Conservation (phyloP, 441 rosid genomes). For the Gossypium schwendimanii region DNA sequence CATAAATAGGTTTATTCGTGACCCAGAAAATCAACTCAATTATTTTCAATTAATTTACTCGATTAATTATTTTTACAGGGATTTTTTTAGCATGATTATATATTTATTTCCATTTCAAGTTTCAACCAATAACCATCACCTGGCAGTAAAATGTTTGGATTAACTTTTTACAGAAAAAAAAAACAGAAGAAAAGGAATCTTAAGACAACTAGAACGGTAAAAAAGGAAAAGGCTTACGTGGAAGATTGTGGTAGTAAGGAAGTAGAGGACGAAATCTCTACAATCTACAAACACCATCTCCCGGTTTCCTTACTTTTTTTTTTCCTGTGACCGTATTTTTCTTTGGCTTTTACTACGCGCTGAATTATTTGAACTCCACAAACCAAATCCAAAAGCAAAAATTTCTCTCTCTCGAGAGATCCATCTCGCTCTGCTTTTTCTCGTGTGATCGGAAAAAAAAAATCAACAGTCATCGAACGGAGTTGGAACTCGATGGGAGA, state of each 20-base stretch:
- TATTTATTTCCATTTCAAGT: no score
- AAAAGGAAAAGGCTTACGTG: conserved; percentile 13
- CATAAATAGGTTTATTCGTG: no score
- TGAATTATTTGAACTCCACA: not conserved
- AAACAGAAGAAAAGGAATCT: not conserved
- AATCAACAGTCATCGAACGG: conserved; percentile 5
- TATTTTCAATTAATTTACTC: no score
- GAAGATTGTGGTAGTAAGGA: conserved; percentile 10
- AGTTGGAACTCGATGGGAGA: conserved; percentile 33
- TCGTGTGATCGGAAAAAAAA: not conserved
- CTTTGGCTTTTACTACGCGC: not conserved
- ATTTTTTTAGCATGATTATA: no score
- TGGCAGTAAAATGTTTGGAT: not conserved
- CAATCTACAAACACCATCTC: not conserved
- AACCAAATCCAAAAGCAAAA: not conserved
- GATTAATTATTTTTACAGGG: no score
- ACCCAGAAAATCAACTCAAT: no score
- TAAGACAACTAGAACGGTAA: not conserved
- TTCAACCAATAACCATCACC: no score
- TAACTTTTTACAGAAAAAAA: not conserved
- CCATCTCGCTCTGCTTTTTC: not conserved
- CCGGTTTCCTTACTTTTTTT: conserved; percentile 1
- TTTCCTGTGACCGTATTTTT: not conserved
- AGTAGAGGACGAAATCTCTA: conserved; percentile 13
- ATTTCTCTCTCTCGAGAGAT: not conserved